A percentile compares a stretch with the other conserved stretches of the same genome.
Evolutionary conservation across 2,329 filamentous ascomycete species (phyloP).

Genomic region (Aciculosporium take): DNA sequence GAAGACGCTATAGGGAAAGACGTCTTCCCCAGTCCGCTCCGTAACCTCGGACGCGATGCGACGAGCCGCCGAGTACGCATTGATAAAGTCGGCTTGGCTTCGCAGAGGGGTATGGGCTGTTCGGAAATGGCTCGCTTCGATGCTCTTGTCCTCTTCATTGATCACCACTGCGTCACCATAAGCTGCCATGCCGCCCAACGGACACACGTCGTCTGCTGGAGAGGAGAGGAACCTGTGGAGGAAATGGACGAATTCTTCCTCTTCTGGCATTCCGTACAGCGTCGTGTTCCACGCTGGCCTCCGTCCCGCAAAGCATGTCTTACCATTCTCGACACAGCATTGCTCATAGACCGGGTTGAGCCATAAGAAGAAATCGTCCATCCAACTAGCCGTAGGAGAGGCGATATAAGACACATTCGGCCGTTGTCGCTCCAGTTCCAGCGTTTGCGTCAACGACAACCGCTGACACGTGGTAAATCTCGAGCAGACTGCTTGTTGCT

Average conservation of each 20-base stretch:
- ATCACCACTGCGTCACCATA: conserved; percentile 78
- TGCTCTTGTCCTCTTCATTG: conserved; percentile 48
- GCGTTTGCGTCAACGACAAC: conserved; percentile 71
- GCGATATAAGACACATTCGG: conserved; percentile 78
- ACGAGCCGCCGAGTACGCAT: conserved; percentile 75
- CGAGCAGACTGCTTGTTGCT: conserved; percentile 80
- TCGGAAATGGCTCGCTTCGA: conserved; percentile 80
- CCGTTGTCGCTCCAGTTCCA: conserved; percentile 89
- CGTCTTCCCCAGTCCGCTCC: conserved; percentile 55
- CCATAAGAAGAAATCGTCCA: conserved; percentile 95
- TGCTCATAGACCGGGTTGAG: conserved; percentile 68
- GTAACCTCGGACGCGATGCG: conserved; percentile 71
- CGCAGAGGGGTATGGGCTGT: conserved; percentile 77
- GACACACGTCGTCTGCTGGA: conserved; percentile 71
- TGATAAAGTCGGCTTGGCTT: conserved; percentile 85
- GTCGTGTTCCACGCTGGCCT: conserved; percentile 80
- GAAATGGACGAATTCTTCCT: conserved; percentile 80
- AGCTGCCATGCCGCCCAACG: conserved; percentile 73
- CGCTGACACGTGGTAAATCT: conserved; percentile 80
- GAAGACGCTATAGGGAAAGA: conserved; percentile 95
- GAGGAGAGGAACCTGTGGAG: conserved; percentile 68
- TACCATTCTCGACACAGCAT: conserved; percentile 55
- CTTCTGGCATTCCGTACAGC: conserved; percentile 81
- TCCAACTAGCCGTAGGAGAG: conserved; percentile 82
- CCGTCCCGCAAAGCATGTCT: conserved; percentile 66